Evolutionary conservation across 164 flowering plant genomes (phyloP), one percentile per base, ranked within the genome.

Genomic region (Chloranthus sessilifolius): DNA sequence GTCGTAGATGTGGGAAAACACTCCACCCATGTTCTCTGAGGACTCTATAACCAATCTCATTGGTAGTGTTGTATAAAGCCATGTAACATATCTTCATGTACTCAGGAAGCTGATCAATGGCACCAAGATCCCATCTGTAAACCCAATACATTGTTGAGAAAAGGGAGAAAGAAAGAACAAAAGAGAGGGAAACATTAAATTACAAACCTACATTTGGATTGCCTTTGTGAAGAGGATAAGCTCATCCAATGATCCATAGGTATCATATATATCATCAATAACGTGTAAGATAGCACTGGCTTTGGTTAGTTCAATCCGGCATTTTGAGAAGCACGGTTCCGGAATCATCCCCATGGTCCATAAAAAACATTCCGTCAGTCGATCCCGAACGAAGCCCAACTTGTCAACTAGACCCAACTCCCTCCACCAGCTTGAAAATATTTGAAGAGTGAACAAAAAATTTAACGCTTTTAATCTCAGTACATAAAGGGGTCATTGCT

Each of bases 131-230:
- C 12, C 16, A 30, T 33, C 36, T 57, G 15, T 20, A 16, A 62
- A 50, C 31, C 64, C 74, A 39, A 64, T 63, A 40, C 64, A 51
- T 3, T 33, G 36, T 33, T 33, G 36, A 33, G n/a, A n/a, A n/a
- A n/a, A n/a, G n/a, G n/a, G n/a, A n/a, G n/a, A n/a, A n/a, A n/a
- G n/a, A n/a, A n/a, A n/a, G n/a, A n/a, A n/a, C n/a, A n/a, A n/a
- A n/a, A n/a, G n/a, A n/a, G n/a, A n/a, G n/a, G n/a, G n/a, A n/a
- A n/a, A n/a, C n/a, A n/a, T n/a, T n/a, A n/a, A n/a, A n/a, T n/a
- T n/a, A n/a, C n/a, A n/a, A n/a, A n/a, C n/a, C n/a, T 33, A 33
- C 36, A 7, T 33, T 33, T 33, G 7, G 7, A 33, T 33, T 33
- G 36, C 36, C 7, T 33, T 12, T 12, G 36, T 33, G 12, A 33